Percentiles rank a stretch among this genome's conserved stretches.
phyloP scores from a whole-genome alignment of 164 flowering plant species.

The Chimonanthus salicifolius region DNA sequence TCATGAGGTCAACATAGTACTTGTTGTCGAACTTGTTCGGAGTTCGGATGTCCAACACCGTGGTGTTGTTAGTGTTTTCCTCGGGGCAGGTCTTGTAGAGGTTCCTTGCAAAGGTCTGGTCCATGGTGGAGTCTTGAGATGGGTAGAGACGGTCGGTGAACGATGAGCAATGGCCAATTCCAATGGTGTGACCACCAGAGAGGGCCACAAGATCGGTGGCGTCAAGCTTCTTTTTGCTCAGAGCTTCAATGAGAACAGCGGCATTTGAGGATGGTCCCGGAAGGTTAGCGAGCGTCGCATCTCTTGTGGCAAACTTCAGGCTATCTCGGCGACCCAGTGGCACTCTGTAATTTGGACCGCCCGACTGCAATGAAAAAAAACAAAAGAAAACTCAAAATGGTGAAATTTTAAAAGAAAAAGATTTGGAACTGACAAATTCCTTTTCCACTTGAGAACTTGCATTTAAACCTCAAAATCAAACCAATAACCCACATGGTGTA shows the following conservation, averaged over 20 bases:
- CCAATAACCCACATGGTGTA: too few relatives aligned
- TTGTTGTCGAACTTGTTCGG: conserved; percentile 62
- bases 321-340: conserved; percentile 61
- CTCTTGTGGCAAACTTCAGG: conserved; percentile 37
- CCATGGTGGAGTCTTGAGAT: conserved; percentile 47
- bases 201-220: conserved; percentile 61
- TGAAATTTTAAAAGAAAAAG: too few relatives aligned
- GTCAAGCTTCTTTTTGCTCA: conserved; percentile 33
- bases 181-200: conserved; percentile 77
- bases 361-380: conserved; percentile 30
- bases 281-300: conserved; percentile 38
- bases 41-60: conserved; percentile 32
- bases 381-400: too few relatives aligned
- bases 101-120: conserved; percentile 36
- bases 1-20: conserved; percentile 63
- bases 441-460: too few relatives aligned
- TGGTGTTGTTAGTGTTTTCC: conserved; percentile 24
- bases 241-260: conserved; percentile 18
- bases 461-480: too few relatives aligned
- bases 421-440: too few relatives aligned
- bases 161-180: conserved; percentile 51
- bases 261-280: conserved; percentile 34
- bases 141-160: conserved; percentile 57
- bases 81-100: conserved; percentile 40
- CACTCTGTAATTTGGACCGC: conserved; percentile 50